A percentile compares a stretch with the other conserved stretches of the same genome.
Evolutionary conservation across 2,329 filamentous ascomycete species (phyloP).

Genomic region (Fusarium acutatum): DNA sequence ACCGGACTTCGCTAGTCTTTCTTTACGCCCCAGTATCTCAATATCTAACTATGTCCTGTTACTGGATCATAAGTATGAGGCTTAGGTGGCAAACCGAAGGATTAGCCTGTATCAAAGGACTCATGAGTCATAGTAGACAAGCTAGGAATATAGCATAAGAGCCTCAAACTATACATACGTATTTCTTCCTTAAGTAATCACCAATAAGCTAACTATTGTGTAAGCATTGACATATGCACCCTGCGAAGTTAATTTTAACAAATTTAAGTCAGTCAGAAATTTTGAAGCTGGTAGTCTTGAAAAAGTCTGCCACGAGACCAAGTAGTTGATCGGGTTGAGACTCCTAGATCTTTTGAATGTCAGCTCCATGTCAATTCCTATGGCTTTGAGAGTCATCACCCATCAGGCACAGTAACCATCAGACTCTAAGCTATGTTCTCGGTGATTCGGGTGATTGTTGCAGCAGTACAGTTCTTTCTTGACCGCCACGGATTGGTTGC

Average conservation of each 20-base stretch:
- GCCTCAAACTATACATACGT: rapidly evolving
- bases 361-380: not conserved
- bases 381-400: no score
- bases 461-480: not conserved
- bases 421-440: rapidly evolving
- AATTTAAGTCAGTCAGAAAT: rapidly evolving
- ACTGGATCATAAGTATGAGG: not conserved
- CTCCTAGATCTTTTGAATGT: rapidly evolving
- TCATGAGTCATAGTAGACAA: no score
- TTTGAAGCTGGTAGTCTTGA: not conserved
- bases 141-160: not conserved
- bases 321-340: rapidly evolving
- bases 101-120: no score
- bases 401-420: no score
- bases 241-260: rapidly evolving
- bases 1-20: no score
- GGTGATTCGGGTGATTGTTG: not conserved
- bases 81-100: not conserved
- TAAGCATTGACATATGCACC: rapidly evolving
- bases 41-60: not conserved
- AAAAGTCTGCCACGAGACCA: not conserved
- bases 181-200: rapidly evolving
- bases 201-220: rapidly evolving
- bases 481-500: rapidly evolving
- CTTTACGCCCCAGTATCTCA: rapidly evolving